Evolutionary conservation across 108 stramenopile genomes (phyloP).

Genomic region (Aurantiochytrium sp.): DNA sequence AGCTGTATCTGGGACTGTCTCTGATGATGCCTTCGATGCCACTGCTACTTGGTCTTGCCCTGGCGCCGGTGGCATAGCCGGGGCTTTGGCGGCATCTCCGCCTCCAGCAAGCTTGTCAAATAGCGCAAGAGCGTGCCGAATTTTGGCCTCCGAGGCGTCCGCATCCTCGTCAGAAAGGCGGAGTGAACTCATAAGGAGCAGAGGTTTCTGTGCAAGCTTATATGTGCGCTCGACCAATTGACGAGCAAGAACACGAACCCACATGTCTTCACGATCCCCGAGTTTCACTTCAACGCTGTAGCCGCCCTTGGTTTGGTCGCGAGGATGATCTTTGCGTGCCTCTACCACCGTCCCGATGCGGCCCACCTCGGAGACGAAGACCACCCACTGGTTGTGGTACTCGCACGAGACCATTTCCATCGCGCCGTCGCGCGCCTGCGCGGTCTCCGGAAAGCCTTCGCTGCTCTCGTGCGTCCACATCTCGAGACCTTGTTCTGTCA

Average conservation of each 20-base stretch:
- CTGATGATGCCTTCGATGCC: too few species aligned
- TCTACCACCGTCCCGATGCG: neutral
- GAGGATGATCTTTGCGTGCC: neutral
- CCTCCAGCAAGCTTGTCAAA: neutral
- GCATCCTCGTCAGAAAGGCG: neutral
- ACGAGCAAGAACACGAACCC: neutral
- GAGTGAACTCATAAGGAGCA: neutral
- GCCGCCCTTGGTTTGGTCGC: neutral
- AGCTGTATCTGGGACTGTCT: too few species aligned
- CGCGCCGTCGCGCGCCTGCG: neutral
- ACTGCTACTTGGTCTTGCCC: too few species aligned
- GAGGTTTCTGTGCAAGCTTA: neutral
- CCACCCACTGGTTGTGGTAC: neutral
- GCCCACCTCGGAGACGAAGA: neutral
- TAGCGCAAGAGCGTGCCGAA: neutral
- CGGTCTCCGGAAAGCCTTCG: neutral
- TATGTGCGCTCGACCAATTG: neutral
- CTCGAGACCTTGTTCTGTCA: neutral
- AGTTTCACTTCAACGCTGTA: neutral
- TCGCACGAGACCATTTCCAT: neutral
- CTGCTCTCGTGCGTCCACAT: neutral
- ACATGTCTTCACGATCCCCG: neutral
- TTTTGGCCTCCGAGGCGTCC: neutral
- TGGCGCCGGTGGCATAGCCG: too few species aligned
- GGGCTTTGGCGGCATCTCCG: too few species aligned